Conservation (phyloP, 2,329 filamentous ascomycete genomes). For the Septoria petroselini region DNA sequence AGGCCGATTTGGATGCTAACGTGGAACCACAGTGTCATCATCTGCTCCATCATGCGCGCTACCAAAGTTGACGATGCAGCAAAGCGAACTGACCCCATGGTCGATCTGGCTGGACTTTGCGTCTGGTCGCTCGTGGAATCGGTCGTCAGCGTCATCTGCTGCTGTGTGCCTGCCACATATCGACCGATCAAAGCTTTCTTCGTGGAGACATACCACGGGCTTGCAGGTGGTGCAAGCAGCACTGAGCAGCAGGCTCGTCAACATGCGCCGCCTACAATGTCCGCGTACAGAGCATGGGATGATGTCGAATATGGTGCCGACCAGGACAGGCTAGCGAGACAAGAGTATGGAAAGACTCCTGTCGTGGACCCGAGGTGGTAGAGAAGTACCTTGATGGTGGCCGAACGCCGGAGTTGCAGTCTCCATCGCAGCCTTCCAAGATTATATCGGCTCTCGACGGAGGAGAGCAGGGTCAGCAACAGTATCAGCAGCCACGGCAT, state of each 20-base stretch:
- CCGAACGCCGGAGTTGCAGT: too few species aligned
- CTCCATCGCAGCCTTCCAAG: too few species aligned
- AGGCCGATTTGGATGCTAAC: neutral
- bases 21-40: neutral
- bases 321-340: neutral
- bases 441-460: too few species aligned
- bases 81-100: constrained; percentile 3
- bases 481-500: too few species aligned
- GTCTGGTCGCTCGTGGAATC: constrained; percentile 8
- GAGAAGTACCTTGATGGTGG: neutral
- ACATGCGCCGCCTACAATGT: neutral
- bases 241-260: neutral
- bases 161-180: constrained; percentile 5
- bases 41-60: constrained; percentile 13
- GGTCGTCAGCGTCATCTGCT: constrained; percentile 5
- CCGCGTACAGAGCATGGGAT: neutral
- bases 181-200: constrained; percentile 8
- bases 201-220: neutral
- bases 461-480: too few species aligned
- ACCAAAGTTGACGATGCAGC: constrained; percentile 9
- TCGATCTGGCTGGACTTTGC: constrained; percentile 4
- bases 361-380: constrained; percentile 8
- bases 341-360: neutral
- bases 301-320: neutral
- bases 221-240: neutral